Base-by-base conservation (phyloP, 805 yeast species). In the Ogataea wickerhamii region DNA sequence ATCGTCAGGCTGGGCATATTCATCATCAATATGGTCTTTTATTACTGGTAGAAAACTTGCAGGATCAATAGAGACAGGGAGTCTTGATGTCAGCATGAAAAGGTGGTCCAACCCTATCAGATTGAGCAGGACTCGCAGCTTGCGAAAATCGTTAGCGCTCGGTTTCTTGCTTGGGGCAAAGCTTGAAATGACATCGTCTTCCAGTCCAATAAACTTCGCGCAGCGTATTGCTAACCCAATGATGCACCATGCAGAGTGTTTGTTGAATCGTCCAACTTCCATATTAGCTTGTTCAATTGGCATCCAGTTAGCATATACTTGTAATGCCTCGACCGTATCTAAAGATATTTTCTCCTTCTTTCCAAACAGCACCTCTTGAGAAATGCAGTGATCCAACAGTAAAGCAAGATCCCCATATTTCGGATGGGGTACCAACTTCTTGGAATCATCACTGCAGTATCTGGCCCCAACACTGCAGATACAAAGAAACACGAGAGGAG, bases 251-350 rank as follows among this genome's bases (percentile, higher is more conserved):
- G 36, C 36, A 5, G 36, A 33, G 19, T 33, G 36, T 24, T 24
- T 33, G 17, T 33, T 33, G 29, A 33, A 33, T n/a, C 36, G 18
- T 23, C 29, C 36, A 6, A 33, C 29, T 11, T 23, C 36, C 29
- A 14, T 24, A 24, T 18, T 33, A 13, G 28, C 19, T 13, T 24
- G 16, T 19, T 33, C 36, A 13, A 33, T 33, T 21, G 36, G 36
- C 36, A 33, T 33, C 36, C 36, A 33, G 16, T 33, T 33, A 6
- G 36, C 36, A 23, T 33, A 33, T 33, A 24, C 21, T 33, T 33
- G 36, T 6, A 33, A 13, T 23, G 36, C 36, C 20, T 33, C 36
- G 12, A 33, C 36, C n/a, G 36, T 33, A 16, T 33, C 6, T 10
- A 33, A 24, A 16, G 36, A 14, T 7, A 33, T 33, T 10, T 33